Conservation (phyloP, 164 flowering plant genomes). For the Vitis labrusca region DNA sequence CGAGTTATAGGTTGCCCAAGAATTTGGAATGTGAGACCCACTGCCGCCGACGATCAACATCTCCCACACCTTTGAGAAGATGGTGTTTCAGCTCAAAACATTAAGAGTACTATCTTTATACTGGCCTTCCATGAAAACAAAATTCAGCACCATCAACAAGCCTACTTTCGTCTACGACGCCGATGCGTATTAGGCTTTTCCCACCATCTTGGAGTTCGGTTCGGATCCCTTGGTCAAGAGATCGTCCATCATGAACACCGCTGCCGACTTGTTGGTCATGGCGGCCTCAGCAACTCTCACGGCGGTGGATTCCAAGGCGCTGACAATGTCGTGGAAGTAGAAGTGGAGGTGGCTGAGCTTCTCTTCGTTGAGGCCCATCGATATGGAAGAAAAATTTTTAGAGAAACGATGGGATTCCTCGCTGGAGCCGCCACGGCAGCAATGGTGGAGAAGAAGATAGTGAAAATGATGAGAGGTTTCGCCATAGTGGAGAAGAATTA, state of each 20-base stretch:
- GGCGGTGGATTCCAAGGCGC: conserved; percentile 26
- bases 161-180: conserved; percentile 11
- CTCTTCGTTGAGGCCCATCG: conserved; percentile 12
- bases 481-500: conserved; percentile 2
- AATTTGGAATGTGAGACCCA: neutral
- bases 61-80: conserved; percentile 21
- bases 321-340: conserved; percentile 37
- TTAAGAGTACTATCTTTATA: conserved; percentile 26
- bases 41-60: conserved; percentile 29
- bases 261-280: conserved; percentile 5
- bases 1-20: too few relatives aligned
- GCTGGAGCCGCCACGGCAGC: neutral
- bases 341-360: conserved; percentile 39
- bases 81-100: conserved; percentile 21
- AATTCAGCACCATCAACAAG: conserved; percentile 24
- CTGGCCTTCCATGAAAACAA: conserved; percentile 25
- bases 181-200: conserved; percentile 23
- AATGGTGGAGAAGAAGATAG: conserved; percentile 1
- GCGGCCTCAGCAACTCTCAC: conserved; percentile 20
- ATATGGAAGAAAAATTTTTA: neutral
- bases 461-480: neutral
- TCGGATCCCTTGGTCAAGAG: conserved; percentile 19
- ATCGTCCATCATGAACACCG: conserved; percentile 20
- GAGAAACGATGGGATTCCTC: conserved; percentile 4
- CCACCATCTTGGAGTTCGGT: conserved; percentile 16